phyloP scores from a whole-genome alignment of 2,329 filamentous ascomycete genomes.

The Fusarium subglutinans region DNA sequence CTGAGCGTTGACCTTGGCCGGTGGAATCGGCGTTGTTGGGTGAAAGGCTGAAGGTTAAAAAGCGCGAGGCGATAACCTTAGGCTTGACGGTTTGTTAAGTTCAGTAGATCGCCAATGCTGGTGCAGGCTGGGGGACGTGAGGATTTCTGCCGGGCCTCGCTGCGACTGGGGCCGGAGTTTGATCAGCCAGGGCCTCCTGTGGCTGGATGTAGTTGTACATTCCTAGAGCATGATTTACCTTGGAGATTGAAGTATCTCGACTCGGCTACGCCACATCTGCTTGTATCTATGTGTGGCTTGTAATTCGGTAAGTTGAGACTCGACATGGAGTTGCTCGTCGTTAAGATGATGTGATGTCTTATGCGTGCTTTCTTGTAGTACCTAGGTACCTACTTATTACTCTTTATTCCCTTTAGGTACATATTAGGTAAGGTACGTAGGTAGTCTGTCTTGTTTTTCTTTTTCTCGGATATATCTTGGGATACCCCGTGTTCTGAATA shows the following conservation, averaged over 20 bases:
- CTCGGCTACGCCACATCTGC: constrained; percentile 8
- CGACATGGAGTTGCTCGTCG: not conserved
- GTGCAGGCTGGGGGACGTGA: constrained; percentile 15
- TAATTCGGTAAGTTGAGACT: not conserved
- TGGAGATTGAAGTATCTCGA: not conserved
- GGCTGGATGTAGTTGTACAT: constrained; percentile 2
- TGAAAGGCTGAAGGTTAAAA: constrained; percentile 18
- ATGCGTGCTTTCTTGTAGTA: not conserved
- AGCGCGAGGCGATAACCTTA: constrained; percentile 25
- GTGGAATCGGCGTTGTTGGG: constrained; percentile 14
- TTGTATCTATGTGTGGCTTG: constrained; percentile 2
- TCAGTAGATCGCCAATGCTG: constrained; percentile 1
- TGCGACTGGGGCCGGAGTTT: constrained; percentile 31
- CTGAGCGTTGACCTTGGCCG: constrained; percentile 21
- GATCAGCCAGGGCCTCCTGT: constrained; percentile 19
- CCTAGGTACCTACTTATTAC: not conserved
- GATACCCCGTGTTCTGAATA: not conserved
- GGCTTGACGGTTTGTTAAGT: constrained; percentile 30
- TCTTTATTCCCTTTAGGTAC: not conserved
- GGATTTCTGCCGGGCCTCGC: constrained; percentile 41
- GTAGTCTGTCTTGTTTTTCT: not conserved
- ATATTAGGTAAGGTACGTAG: too few species aligned
- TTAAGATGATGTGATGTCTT: not conserved
- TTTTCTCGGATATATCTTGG: not conserved
- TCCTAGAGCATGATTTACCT: fast-evolving